Evolutionary conservation across 257 asterid genomes (phyloP).

Genomic region (Scutellaria galericulata): DNA sequence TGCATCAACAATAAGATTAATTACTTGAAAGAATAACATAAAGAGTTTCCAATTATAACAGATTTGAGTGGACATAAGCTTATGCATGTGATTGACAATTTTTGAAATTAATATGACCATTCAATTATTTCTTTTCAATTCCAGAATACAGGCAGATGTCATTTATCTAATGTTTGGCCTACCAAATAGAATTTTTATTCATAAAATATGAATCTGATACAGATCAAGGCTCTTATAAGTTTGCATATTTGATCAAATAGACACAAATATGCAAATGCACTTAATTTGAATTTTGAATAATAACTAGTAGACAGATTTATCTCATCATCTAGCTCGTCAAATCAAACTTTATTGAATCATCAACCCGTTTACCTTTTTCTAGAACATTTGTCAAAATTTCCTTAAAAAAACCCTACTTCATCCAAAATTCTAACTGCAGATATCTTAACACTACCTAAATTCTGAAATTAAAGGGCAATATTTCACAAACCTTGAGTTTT

Average conservation of each 20-base stretch:
- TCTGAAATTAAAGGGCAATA: background rate
- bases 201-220: background rate
- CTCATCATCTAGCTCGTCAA: background rate
- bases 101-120: background rate
- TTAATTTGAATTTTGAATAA: background rate
- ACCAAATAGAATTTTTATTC: background rate
- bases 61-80: background rate
- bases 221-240: background rate
- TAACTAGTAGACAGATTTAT: background rate
- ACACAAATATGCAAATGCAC: background rate
- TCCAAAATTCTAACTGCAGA: too few relatives aligned
- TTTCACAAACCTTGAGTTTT: too few relatives aligned
- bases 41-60: background rate
- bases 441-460: too few relatives aligned
- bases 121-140: background rate
- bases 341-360: too few relatives aligned
- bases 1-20: background rate
- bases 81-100: background rate
- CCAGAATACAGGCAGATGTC: background rate
- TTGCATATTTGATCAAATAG: background rate
- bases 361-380: too few relatives aligned
- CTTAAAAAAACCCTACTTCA: too few relatives aligned
- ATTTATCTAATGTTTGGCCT: background rate
- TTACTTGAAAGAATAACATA: background rate
- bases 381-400: too few relatives aligned